Percentiles rank a stretch among this genome's conserved stretches.
These are phyloP conservation scores for Wallacemonas sp. DNA, from an alignment of 208 protist species.

Conservation along the genomic window DNA sequence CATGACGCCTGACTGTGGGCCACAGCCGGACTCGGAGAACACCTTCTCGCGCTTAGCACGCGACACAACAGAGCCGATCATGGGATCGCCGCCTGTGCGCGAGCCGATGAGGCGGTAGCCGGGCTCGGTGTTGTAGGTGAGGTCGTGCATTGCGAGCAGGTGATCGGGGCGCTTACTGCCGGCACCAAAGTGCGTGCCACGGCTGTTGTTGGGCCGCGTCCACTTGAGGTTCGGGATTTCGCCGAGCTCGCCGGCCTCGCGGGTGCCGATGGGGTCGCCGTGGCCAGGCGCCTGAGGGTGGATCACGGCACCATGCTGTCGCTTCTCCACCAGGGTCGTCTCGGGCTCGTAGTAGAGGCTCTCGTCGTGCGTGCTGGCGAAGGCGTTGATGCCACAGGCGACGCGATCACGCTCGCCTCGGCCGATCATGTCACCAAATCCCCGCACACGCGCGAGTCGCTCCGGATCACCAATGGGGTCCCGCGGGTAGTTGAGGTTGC, in stretches of 20 bases:
- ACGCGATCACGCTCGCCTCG: slow-evolving; percentile 41
- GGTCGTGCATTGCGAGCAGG: slow-evolving; percentile 42
- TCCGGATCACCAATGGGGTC: slow-evolving; percentile 38
- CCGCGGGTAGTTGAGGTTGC: slow-evolving; percentile 54
- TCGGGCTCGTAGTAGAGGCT: slow-evolving; percentile 21
- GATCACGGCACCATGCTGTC: slow-evolving; percentile 42
- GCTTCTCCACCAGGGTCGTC: slow-evolving; percentile 33
- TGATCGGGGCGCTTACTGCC: slow-evolving; percentile 32
- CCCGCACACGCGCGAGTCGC: slow-evolving; percentile 34
- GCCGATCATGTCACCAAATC: slow-evolving; percentile 50
- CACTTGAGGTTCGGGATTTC: slow-evolving; percentile 60
- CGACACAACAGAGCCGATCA: slow-evolving; percentile 53
- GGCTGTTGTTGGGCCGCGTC: slow-evolving; percentile 45
- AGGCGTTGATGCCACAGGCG: background rate
- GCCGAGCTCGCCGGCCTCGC: slow-evolving; percentile 53
- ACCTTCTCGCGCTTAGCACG: slow-evolving; percentile 48
- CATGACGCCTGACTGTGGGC: slow-evolving; percentile 43
- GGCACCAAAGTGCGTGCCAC: slow-evolving; percentile 43
- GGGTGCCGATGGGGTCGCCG: slow-evolving; percentile 41
- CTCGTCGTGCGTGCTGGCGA: background rate
- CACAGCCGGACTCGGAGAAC: slow-evolving; percentile 43
- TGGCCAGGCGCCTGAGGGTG: slow-evolving; percentile 67
- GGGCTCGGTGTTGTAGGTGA: slow-evolving; percentile 56
- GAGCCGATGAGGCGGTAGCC: slow-evolving; percentile 48
- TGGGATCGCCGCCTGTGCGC: slow-evolving; percentile 57